Percentiles rank a stretch among this genome's conserved stretches.
These are phyloP conservation scores for Punctularia strigosozonata DNA, from an alignment of 768 basidiomycete genomes.

Conservation along the genomic window DNA sequence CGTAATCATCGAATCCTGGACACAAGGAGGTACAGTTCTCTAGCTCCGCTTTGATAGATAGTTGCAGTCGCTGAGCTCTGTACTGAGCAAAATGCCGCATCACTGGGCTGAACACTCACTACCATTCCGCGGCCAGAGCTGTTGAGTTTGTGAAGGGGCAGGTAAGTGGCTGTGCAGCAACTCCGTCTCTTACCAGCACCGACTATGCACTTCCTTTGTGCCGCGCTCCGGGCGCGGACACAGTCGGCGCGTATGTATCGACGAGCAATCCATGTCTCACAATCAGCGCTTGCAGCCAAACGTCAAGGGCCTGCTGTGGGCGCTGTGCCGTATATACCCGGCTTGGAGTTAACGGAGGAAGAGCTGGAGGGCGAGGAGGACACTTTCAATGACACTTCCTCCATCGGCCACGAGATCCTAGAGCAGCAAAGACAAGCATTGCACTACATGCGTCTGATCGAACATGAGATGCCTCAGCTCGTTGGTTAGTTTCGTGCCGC, in stretches of 20 bases:
- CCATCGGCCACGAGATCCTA: constrained; percentile 60
- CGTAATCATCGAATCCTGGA: constrained; percentile 58
- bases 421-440: constrained; percentile 64
- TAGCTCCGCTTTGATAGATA: constrained; percentile 70
- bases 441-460: constrained; percentile 75
- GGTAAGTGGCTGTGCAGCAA: no score
- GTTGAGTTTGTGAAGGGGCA: no score
- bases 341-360: no score
- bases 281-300: no score
- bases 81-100: constrained; percentile 7
- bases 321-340: no score
- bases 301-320: no score
- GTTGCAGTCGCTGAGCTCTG: constrained; percentile 35
- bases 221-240: no score
- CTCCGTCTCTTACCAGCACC: no score
- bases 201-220: no score
- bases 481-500: constrained; percentile 43
- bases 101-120: not conserved
- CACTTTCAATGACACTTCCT: constrained; percentile 52
- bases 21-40: constrained; percentile 65
- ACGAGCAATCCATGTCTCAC: no score
- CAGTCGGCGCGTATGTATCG: no score
- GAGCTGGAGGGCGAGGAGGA: constrained; percentile 29
- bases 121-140: not conserved
- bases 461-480: constrained; percentile 80